phyloP scores from a whole-genome alignment of 139 green algal species.

The Ettlia oleoabundans region DNA sequence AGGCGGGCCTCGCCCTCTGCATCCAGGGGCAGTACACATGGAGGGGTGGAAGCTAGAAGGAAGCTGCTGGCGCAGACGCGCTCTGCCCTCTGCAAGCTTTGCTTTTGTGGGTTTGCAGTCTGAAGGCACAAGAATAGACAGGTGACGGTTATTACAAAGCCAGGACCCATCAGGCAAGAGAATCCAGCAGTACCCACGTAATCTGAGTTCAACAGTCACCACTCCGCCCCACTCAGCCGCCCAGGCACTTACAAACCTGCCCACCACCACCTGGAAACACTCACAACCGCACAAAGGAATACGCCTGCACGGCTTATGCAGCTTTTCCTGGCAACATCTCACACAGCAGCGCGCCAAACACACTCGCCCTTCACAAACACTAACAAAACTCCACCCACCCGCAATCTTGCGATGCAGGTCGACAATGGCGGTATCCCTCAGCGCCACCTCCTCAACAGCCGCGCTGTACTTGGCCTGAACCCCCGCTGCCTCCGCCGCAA shows the following conservation, averaged over 20 bases:
- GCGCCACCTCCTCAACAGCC: conserved; percentile 87
- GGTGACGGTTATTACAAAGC: no score
- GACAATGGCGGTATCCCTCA: conserved; percentile 85
- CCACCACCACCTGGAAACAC: no score
- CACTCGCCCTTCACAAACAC: background rate
- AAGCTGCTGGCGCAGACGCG: background rate
- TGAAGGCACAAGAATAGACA: no score
- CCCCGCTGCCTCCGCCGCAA: conserved; percentile 73
- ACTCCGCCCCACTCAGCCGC: no score
- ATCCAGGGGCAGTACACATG: conserved; percentile 24
- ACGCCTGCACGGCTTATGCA: no score
- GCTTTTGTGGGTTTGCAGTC: no score
- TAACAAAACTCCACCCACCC: conserved; percentile 19
- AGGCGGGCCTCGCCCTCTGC: conserved; percentile 82
- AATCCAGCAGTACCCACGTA: no score
- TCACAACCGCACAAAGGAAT: no score
- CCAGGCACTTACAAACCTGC: no score
- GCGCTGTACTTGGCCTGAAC: conserved; percentile 77
- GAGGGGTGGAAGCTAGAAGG: background rate
- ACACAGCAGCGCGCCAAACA: background rate
- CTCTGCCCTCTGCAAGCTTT: background rate
- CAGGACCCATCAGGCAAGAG: no score
- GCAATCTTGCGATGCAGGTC: conserved; percentile 86
- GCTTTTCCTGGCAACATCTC: background rate
- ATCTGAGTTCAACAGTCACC: no score